Evolutionary conservation across 352 stramenopile species (phyloP).

Genomic region (Thalassiosira hispida): DNA sequence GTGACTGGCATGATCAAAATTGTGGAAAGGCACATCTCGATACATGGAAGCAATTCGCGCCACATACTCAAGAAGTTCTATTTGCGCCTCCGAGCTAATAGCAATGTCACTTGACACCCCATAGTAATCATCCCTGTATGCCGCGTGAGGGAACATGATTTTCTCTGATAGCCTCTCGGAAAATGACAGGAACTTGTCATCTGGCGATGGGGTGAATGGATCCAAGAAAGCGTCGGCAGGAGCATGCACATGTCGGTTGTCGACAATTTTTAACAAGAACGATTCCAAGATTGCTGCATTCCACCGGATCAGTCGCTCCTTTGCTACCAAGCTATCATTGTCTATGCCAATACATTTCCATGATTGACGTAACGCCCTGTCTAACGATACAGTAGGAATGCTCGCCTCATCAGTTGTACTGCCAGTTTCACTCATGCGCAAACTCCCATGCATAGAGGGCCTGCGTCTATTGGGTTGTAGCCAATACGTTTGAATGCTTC

Average conservation of each 20-base stretch:
- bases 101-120: conserved; percentile 12
- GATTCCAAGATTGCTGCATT: conserved; percentile 54
- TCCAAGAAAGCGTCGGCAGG: not conserved
- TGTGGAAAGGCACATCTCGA: conserved; percentile 53
- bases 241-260: conserved; percentile 19
- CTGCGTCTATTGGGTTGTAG: conserved; percentile 32
- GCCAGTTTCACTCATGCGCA: not conserved
- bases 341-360: conserved; percentile 42
- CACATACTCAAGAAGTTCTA: conserved; percentile 55
- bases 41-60: conserved; percentile 48
- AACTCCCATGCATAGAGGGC: conserved; percentile 15
- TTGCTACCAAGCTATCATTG: conserved; percentile 19
- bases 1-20: conserved; percentile 67
- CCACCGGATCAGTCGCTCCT: conserved; percentile 58
- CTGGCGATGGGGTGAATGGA: conserved; percentile 8
- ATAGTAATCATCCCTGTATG: conserved; percentile 25
- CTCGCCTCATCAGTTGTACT: not conserved
- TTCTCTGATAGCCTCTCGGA: conserved; percentile 24
- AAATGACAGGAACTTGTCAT: conserved; percentile 36
- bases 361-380: conserved; percentile 14
- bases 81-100: conserved; percentile 19
- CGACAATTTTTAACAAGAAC: conserved; percentile 51
- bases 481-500: conserved; percentile 56
- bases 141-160: conserved; percentile 29
- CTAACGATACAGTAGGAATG: conserved; percentile 3